phyloP scores from a whole-genome alignment of 768 basidiomycete species.

The Psilocybe azurescens region DNA sequence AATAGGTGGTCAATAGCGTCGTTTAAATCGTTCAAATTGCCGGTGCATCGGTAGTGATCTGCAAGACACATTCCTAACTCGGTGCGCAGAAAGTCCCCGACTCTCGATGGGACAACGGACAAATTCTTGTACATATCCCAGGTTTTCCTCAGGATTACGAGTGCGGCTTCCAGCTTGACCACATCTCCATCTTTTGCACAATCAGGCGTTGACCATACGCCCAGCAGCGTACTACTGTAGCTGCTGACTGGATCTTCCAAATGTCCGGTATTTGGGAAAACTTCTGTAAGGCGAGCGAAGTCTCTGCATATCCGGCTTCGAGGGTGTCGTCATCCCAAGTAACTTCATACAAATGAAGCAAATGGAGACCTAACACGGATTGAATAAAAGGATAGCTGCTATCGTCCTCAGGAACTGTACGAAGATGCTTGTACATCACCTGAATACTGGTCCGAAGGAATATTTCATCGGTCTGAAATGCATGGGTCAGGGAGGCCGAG shows the following conservation, averaged over 20 bases:
- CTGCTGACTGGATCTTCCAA: neutral
- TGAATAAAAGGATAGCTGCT: neutral
- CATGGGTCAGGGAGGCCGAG: neutral
- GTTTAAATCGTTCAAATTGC: neutral
- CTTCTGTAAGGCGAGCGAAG: neutral
- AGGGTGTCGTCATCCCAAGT: conserved; percentile 1
- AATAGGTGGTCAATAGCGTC: neutral
- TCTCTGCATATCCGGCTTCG: neutral
- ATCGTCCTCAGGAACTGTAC: neutral
- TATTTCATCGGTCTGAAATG: neutral
- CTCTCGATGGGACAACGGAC: neutral
- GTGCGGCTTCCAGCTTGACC: neutral
- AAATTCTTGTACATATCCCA: conserved; percentile 9
- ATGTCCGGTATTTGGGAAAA: neutral
- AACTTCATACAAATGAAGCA: conserved; percentile 5
- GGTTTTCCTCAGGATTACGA: neutral
- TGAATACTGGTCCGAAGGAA: neutral
- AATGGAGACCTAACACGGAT: neutral
- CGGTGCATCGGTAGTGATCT: conserved; percentile 2
- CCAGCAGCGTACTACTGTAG: neutral
- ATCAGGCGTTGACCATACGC: conserved; percentile 5
- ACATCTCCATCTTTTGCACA: conserved; percentile 7
- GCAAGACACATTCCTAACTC: conserved; percentile 4
- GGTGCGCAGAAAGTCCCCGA: neutral
- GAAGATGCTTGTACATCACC: neutral